Conservation (phyloP, 1,284 basidiomycete species). For the Pyrrhoderma noxium region DNA sequence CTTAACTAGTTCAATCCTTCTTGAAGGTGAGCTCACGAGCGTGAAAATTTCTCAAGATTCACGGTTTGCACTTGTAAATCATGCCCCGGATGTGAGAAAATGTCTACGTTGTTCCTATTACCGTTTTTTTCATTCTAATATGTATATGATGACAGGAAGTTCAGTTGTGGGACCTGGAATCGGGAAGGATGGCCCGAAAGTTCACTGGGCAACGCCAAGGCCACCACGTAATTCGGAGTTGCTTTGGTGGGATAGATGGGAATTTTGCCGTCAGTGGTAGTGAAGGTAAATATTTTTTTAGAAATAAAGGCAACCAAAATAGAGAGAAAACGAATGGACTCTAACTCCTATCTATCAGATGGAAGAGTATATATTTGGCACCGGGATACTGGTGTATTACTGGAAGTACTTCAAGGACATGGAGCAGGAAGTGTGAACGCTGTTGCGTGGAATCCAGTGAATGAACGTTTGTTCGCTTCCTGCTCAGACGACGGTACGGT, state of each 20-base stretch:
- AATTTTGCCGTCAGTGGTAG: constrained; percentile 91
- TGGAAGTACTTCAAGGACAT: constrained; percentile 84
- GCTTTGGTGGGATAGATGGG: constrained; percentile 89
- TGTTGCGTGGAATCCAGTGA: constrained; percentile 91
- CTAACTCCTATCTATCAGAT: constrained; percentile 39
- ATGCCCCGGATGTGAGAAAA: constrained; percentile 71
- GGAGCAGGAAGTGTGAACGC: constrained; percentile 85
- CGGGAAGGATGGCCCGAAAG: constrained; percentile 64
- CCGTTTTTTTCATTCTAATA: constrained; percentile 14
- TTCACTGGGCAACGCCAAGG: constrained; percentile 80
- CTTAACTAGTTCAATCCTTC: constrained; percentile 46
- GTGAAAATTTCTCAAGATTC: constrained; percentile 87
- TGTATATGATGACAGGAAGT: constrained; percentile 57
- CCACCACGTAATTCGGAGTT: constrained; percentile 81
- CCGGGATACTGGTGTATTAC: constrained; percentile 71
- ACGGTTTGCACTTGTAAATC: constrained; percentile 80
- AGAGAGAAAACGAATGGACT: constrained; percentile 10
- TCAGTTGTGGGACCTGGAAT: constrained; percentile 76
- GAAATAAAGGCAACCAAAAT: background rate
- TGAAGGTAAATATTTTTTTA: constrained; percentile 61
- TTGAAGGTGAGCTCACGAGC: constrained; percentile 79
- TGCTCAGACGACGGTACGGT: constrained; percentile 85
- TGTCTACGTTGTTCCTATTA: background rate
- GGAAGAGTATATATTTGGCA: constrained; percentile 95
- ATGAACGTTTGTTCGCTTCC: constrained; percentile 86